Conservation (phyloP, 192 early-diverging fungal genomes). For the Pecoramyces ruminantium region DNA sequence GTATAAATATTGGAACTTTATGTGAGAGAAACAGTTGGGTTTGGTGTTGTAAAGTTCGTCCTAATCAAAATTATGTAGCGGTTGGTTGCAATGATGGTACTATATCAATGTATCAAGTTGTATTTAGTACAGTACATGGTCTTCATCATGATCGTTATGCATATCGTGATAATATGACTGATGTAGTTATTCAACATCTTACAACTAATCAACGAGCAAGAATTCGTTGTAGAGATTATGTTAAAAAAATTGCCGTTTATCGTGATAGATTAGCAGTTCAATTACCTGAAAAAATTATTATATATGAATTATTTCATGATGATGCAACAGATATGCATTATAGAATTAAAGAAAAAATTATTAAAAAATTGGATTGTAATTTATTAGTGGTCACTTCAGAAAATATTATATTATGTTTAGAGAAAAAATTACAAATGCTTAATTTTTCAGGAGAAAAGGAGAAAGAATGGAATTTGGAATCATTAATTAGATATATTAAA, state of each 20-base stretch:
- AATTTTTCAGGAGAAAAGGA: slow-evolving; percentile 32
- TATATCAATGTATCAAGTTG: slow-evolving; percentile 24
- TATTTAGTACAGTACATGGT: slow-evolving; percentile 36
- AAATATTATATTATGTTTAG: slow-evolving; percentile 32
- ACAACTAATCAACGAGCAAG: slow-evolving; percentile 22
- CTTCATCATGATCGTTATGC: slow-evolving; percentile 39
- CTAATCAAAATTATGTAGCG: slow-evolving; percentile 24
- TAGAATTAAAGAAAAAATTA: slow-evolving; percentile 36
- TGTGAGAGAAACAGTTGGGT: slow-evolving; percentile 28
- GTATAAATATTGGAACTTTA: slow-evolving; percentile 21
- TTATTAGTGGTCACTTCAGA: slow-evolving; percentile 32
- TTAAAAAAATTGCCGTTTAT: slow-evolving; percentile 38
- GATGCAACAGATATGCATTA: slow-evolving; percentile 39
- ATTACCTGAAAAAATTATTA: slow-evolving; percentile 28
- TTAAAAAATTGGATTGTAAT: slow-evolving; percentile 34
- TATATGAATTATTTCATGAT: slow-evolving; percentile 38
- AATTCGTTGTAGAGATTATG: slow-evolving; percentile 40
- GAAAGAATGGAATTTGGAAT: slow-evolving; percentile 32
- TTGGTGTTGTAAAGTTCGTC: slow-evolving; percentile 28
- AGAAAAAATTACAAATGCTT: slow-evolving; percentile 26
- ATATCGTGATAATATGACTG: slow-evolving; percentile 36
- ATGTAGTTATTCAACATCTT: slow-evolving; percentile 43
- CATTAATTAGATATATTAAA: slow-evolving; percentile 32
- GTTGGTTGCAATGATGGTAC: slow-evolving; percentile 37
- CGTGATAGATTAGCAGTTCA: slow-evolving; percentile 38